phyloP scores from a whole-genome alignment of 768 basidiomycete genomes.

The Lactifluus rugatus region DNA sequence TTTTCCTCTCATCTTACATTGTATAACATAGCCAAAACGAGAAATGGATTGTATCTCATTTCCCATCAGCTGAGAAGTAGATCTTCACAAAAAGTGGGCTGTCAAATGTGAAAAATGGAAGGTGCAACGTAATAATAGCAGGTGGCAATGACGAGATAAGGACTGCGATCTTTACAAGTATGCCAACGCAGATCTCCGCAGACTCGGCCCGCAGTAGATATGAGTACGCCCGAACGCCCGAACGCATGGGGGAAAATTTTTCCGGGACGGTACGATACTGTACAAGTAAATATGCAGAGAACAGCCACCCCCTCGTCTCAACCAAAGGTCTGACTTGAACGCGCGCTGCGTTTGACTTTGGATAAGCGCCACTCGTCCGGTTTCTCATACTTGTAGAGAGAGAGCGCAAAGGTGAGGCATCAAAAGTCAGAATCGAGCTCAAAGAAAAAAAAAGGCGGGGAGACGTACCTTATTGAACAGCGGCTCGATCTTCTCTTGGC shows the following conservation, averaged over 20 bases:
- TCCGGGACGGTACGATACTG: neutral
- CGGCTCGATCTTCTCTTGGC: constrained; percentile 94
- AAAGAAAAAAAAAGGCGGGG: neutral
- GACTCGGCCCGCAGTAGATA: neutral
- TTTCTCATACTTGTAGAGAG: constrained; percentile 58
- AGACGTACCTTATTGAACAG: constrained; percentile 68
- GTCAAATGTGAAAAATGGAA: too few relatives aligned
- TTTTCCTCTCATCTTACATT: neutral
- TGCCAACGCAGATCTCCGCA: neutral
- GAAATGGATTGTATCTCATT: neutral
- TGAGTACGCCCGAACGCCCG: neutral
- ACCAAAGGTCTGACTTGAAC: constrained; percentile 93
- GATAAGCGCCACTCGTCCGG: constrained; percentile 92
- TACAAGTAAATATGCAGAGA: neutral
- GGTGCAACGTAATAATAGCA: too few relatives aligned
- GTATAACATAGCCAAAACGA: constrained; percentile 3
- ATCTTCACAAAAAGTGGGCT: neutral
- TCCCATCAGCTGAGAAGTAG: neutral
- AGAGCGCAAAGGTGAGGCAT: neutral
- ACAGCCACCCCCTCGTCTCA: constrained; percentile 26
- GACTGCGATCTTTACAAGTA: neutral
- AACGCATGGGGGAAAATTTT: neutral
- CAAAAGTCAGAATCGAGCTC: neutral
- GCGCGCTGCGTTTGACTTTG: constrained; percentile 83
- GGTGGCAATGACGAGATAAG: too few relatives aligned